Percentiles rank a stretch among this genome's conserved stretches.
Evolutionary conservation across 2,329 filamentous ascomycete species (phyloP).

Genomic region (Epichloe sylvatica): DNA sequence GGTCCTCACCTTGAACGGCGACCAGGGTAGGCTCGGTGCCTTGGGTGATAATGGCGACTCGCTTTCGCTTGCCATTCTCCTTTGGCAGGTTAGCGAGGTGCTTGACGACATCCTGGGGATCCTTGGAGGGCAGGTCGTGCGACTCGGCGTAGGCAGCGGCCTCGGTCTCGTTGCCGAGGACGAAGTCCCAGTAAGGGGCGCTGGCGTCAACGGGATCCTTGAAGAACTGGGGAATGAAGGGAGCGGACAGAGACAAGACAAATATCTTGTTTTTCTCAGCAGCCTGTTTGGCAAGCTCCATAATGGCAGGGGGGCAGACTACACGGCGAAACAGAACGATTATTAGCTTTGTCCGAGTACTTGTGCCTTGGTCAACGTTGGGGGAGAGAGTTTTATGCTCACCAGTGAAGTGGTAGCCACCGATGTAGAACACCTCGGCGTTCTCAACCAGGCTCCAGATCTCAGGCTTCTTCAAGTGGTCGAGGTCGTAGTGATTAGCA

Average conservation of each 20-base stretch:
- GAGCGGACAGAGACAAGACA: slow-evolving; percentile 81
- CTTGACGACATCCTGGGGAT: slow-evolving; percentile 75
- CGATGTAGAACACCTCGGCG: slow-evolving; percentile 81
- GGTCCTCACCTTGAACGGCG: slow-evolving; percentile 56
- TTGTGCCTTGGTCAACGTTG: not conserved
- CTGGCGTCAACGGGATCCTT: slow-evolving; percentile 84
- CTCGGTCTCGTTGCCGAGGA: slow-evolving; percentile 96
- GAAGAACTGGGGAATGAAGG: slow-evolving; percentile 96
- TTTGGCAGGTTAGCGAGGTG: slow-evolving; percentile 79
- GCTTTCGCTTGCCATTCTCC: slow-evolving; percentile 72
- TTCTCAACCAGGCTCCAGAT: slow-evolving; percentile 87
- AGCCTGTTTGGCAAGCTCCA: slow-evolving; percentile 82
- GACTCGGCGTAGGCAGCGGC: slow-evolving; percentile 75
- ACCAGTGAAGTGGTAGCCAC: slow-evolving; percentile 88
- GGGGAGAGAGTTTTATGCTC: slow-evolving; percentile 5
- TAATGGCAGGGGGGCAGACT: slow-evolving; percentile 81
- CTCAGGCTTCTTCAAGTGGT: slow-evolving; percentile 79
- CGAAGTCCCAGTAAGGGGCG: slow-evolving; percentile 84
- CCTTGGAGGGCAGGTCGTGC: slow-evolving; percentile 59
- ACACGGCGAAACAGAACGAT: not conserved
- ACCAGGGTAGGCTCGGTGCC: slow-evolving; percentile 84
- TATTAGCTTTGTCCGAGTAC: not conserved
- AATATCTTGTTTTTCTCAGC: slow-evolving; percentile 82
- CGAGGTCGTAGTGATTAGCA: slow-evolving; percentile 91
- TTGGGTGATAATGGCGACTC: slow-evolving; percentile 86